phyloP scores from a whole-genome alignment of 139 green algal species.

The Edaphochlamys debaryana region DNA sequence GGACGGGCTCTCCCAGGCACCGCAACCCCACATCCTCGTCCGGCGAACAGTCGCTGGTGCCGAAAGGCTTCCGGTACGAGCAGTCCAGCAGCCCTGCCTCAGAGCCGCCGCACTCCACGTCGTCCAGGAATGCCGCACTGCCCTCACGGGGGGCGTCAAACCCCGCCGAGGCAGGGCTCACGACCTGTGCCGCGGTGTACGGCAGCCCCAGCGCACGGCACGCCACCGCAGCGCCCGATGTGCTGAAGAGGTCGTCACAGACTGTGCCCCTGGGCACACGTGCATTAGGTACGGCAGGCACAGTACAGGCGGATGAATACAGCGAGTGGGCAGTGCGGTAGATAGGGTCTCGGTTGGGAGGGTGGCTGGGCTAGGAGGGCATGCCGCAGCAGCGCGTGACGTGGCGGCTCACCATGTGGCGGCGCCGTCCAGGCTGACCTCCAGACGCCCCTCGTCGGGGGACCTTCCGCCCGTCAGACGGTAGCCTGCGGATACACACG shows the following conservation, averaged over 20 bases:
- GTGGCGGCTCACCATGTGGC: background rate
- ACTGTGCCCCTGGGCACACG: background rate
- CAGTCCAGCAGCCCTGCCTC: background rate
- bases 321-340: too few relatives aligned
- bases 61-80: background rate
- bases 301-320: background rate
- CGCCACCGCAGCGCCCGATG: background rate
- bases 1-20: background rate
- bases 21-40: background rate
- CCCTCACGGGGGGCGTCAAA: too few relatives aligned
- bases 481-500: background rate
- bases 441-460: background rate
- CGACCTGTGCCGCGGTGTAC: background rate
- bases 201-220: background rate
- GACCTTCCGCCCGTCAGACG: background rate
- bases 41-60: background rate
- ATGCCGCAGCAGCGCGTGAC: too few relatives aligned
- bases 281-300: too few relatives aligned
- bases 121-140: background rate
- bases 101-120: background rate
- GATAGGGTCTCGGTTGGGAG: too few relatives aligned
- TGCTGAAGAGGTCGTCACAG: background rate
- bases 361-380: too few relatives aligned
- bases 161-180: background rate
- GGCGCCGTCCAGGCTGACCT: background rate